Evolutionary conservation across 257 asterid species (phyloP).

Genomic region (Solanum piurae): DNA sequence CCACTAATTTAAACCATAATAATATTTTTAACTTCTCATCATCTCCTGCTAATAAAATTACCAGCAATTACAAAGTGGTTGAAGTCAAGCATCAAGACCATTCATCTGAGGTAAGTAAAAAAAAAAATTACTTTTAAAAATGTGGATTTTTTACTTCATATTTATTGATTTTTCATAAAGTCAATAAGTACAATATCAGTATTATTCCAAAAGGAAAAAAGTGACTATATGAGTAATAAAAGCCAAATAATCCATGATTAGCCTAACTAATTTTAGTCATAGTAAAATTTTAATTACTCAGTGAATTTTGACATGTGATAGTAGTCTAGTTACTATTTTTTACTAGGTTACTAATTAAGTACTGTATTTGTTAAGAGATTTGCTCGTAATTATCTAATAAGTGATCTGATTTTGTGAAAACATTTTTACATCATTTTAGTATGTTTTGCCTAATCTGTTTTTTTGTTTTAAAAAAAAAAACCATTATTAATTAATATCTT

Average conservation of each 20-base stretch:
- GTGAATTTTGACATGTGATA: background rate
- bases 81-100: constrained; percentile 30
- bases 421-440: background rate
- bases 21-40: constrained; percentile 34
- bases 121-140: background rate
- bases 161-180: background rate
- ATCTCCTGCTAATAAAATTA: constrained; percentile 7
- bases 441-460: background rate
- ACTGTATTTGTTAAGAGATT: background rate
- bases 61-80: background rate
- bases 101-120: constrained; percentile 47
- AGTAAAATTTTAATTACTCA: background rate
- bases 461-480: too few species aligned
- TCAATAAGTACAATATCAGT: background rate
- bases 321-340: background rate
- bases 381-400: background rate
- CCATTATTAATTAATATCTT: background rate
- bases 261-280: background rate
- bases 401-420: background rate
- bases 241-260: background rate
- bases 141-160: background rate
- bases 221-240: background rate
- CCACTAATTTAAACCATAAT: constrained; percentile 32
- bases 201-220: background rate
- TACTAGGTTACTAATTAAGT: background rate